These are phyloP conservation scores for Cyclotella distinguenda DNA, from an alignment of 108 stramenopile genomes.

Conservation along the genomic window DNA sequence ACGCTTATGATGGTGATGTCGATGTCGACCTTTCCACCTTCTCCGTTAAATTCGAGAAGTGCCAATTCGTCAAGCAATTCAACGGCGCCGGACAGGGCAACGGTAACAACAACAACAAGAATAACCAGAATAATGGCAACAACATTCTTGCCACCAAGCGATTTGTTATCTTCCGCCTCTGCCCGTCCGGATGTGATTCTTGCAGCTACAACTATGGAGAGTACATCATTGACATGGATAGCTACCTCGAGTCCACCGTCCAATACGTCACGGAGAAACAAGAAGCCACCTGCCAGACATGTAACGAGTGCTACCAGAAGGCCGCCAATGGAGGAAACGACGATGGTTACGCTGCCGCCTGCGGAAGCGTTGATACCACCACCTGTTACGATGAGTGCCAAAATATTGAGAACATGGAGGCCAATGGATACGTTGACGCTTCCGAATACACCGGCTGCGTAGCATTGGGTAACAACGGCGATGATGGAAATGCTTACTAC, in stretches of 20 bases:
- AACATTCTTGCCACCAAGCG: slow-evolving; percentile 73
- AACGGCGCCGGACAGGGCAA: slow-evolving; percentile 50
- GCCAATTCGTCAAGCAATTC: slow-evolving; percentile 84
- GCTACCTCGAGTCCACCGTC: slow-evolving; percentile 71
- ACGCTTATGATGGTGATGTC: slow-evolving; percentile 45
- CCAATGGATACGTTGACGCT: slow-evolving; percentile 84
- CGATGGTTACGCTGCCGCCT: slow-evolving; percentile 32
- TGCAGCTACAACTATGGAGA: slow-evolving; percentile 88
- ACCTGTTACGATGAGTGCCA: slow-evolving; percentile 76
- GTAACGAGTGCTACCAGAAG: slow-evolving; percentile 58
- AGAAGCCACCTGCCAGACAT: slow-evolving; percentile 76
- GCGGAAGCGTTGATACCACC: slow-evolving; percentile 56
- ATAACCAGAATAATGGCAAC: slow-evolving; percentile 18
- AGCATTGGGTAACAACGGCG: slow-evolving; percentile 60
- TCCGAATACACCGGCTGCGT: slow-evolving; percentile 75
- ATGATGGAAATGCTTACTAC: slow-evolving; percentile 50
- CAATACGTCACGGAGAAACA: slow-evolving; percentile 68
- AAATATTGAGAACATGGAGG: slow-evolving; percentile 92
- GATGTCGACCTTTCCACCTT: slow-evolving; percentile 72
- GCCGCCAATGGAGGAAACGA: slow-evolving; percentile 34
- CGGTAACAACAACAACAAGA: slow-evolving; percentile 29
- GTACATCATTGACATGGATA: slow-evolving; percentile 80
- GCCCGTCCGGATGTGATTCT: slow-evolving; percentile 62
- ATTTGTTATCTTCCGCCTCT: slow-evolving; percentile 85
- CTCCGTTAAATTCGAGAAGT: slow-evolving; percentile 82